Evolutionary conservation across 2,329 filamentous ascomycete genomes (phyloP).

Genomic region (Penicillium sp.): DNA sequence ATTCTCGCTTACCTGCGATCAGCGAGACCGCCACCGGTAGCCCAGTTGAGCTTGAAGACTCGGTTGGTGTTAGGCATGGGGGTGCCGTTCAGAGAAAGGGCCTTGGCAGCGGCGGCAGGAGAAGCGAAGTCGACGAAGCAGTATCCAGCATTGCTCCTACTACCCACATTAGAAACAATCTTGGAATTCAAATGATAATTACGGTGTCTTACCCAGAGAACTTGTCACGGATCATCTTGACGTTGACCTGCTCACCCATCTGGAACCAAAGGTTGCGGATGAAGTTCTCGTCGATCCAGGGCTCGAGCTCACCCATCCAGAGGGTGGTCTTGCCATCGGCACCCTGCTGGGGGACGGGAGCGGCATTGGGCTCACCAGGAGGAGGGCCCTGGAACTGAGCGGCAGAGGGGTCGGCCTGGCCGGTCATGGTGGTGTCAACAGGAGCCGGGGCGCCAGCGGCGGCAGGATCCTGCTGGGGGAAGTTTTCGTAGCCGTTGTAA

Average conservation of each 20-base stretch:
- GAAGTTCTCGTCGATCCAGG: constrained; percentile 99
- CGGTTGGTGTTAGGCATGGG: constrained; percentile 87
- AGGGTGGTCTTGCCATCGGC: constrained; percentile 51
- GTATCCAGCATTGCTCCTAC: constrained; percentile 83
- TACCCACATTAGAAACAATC: constrained; percentile 36
- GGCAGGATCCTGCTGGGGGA: constrained; percentile 51
- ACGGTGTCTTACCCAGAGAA: constrained; percentile 70
- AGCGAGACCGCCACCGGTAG: constrained; percentile 86
- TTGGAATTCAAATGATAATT: constrained; percentile 4
- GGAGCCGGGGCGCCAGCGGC: constrained; percentile 41
- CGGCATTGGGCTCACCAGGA: constrained; percentile 34
- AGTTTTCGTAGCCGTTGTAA: constrained; percentile 58
- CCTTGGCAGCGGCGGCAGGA: constrained; percentile 79
- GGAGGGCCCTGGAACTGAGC: constrained; percentile 44
- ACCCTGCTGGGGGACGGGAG: constrained; percentile 43
- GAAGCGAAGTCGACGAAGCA: constrained; percentile 91
- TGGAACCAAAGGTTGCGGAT: constrained; percentile 91
- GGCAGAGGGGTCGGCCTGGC: constrained; percentile 50
- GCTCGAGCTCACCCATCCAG: constrained; percentile 95
- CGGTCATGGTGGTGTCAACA: constrained; percentile 47
- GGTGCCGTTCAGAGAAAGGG: constrained; percentile 77
- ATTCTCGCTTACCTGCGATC: constrained; percentile 64
- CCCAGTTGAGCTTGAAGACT: constrained; percentile 99
- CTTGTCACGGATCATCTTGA: constrained; percentile 99
- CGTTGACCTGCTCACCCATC: constrained; percentile 88